These are phyloP conservation scores for Curvularia spicifera DNA, from an alignment of 2,329 filamentous ascomycete genomes.

Conservation along the genomic window DNA sequence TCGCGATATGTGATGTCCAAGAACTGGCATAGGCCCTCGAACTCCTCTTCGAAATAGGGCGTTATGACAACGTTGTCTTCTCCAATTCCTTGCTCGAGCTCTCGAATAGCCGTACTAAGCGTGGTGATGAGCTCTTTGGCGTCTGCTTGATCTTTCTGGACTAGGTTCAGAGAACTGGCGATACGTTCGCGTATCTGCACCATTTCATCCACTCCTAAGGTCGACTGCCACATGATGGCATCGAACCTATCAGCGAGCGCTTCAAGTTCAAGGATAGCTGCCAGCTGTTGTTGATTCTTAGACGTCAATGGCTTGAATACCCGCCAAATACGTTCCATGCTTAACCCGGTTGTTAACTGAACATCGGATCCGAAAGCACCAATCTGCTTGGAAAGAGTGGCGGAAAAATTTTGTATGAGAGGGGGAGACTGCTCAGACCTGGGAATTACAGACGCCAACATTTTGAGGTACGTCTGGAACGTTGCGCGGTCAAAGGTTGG, in stretches of 20 bases:
- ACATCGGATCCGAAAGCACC: conserved; percentile 70
- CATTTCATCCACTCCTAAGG: conserved; percentile 43
- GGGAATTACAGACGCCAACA: conserved; percentile 34
- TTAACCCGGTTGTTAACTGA: conserved; percentile 74
- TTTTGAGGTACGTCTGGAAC: conserved; percentile 61
- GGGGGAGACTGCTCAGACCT: conserved; percentile 4
- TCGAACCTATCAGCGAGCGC: conserved; percentile 56
- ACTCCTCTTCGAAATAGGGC: conserved; percentile 48
- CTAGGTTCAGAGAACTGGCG: conserved; percentile 42
- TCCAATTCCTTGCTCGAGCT: conserved; percentile 38
- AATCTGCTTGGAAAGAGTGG: conserved; percentile 35
- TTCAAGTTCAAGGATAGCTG: conserved; percentile 53
- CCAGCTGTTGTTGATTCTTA: conserved; percentile 46
- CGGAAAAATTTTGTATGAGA: conserved; percentile 37
- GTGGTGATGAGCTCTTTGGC: conserved; percentile 38
- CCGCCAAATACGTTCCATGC: conserved; percentile 82
- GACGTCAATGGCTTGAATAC: conserved; percentile 68
- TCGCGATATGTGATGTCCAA: conserved; percentile 37
- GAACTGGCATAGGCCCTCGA: conserved; percentile 49
- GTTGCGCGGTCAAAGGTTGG: conserved; percentile 58
- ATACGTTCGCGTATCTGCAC: conserved; percentile 46
- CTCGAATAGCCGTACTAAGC: conserved; percentile 37
- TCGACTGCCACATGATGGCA: conserved; percentile 46
- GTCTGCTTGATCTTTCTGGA: conserved; percentile 38
- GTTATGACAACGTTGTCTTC: conserved; percentile 35